Evolutionary conservation across 305 asterid genomes (phyloP).

Genomic region (Solanum hybrid): DNA sequence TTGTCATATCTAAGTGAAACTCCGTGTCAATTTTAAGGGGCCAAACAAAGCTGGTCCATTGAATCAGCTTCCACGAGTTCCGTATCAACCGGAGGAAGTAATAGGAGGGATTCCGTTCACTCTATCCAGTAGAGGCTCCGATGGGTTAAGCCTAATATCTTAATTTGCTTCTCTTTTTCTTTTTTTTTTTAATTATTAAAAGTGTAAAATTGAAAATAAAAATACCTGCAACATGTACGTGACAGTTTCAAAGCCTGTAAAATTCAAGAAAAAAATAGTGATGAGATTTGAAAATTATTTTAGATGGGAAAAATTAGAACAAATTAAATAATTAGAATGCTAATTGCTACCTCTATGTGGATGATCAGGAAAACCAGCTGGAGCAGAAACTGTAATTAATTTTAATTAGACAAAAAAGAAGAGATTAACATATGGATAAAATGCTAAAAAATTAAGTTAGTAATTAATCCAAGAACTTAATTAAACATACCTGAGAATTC

Average conservation of each 20-base stretch:
- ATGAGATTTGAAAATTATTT: background rate
- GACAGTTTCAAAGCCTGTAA: constrained; percentile 81
- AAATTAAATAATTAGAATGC: background rate
- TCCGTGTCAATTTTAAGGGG: too few relatives aligned
- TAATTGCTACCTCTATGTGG: constrained; percentile 70
- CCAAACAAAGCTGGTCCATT: too few relatives aligned
- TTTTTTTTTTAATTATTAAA: background rate
- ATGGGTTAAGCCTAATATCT: too few relatives aligned
- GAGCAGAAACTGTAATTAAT: constrained; percentile 57
- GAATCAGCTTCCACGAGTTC: too few relatives aligned
- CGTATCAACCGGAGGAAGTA: too few relatives aligned
- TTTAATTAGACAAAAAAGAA: background rate
- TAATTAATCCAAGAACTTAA: background rate
- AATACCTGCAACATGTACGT: constrained; percentile 80
- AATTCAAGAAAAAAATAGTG: background rate
- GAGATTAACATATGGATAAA: background rate
- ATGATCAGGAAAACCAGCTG: constrained; percentile 94
- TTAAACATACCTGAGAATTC: constrained; percentile 62
- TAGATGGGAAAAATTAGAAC: background rate
- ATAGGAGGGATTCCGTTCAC: too few relatives aligned
- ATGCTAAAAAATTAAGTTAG: background rate
- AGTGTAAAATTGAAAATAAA: background rate
- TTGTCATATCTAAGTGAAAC: too few relatives aligned
- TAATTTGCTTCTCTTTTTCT: background rate
- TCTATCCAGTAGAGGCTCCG: too few relatives aligned